Base-by-base conservation (phyloP, 805 yeast species). In the Candida nitratophila region DNA sequence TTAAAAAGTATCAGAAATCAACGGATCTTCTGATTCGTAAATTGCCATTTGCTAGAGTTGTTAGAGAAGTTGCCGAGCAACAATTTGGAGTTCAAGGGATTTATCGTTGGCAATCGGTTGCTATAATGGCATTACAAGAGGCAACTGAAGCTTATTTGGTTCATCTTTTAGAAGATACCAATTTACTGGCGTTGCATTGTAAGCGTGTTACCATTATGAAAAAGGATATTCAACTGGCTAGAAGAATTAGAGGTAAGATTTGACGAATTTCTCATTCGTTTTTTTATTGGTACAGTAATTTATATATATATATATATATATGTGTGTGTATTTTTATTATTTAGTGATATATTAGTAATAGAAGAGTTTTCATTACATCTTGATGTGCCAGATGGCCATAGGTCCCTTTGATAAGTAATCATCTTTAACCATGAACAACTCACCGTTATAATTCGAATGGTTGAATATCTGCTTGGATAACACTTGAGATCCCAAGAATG, bases 141-240 rank as follows among this genome's bases (percentile, higher is more conserved):
- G 91, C 91, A 1, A 73, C 85, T 40, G 95, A 85, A 57, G 90
- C 91, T 1, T 85, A 79, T 49, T 60, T 85, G 47, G 81, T 84
- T 12, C 84, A 84, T 43, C 63, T 85, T 33, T 66, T 85, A 41
- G 93, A 85, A 55, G 93, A 85, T 57, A 84, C 90, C 3, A 85
- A 85, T 53, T 58, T 84, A 33, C 70, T 87, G 60, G 93, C 93
- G 14, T 64, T 85, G 33, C 93, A 85, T 61, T 90, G 89, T 1
- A 83, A 81, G 55, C 65, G 95, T 52, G 88, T 85, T n/a, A 85
- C 95, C 0, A 83, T 85, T 30, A 85, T 84, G 91, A 85, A 82
- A 55, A 83, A 81, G 60, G 95, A 85, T 58, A 79, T 85, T 48
- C 90, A 84, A 56, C 65, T 85, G 50, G 93, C 93, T 3, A 73